phyloP scores from a whole-genome alignment of 225 moss, liverwort and hornwort genomes.

The Lunularia cruciata region DNA sequence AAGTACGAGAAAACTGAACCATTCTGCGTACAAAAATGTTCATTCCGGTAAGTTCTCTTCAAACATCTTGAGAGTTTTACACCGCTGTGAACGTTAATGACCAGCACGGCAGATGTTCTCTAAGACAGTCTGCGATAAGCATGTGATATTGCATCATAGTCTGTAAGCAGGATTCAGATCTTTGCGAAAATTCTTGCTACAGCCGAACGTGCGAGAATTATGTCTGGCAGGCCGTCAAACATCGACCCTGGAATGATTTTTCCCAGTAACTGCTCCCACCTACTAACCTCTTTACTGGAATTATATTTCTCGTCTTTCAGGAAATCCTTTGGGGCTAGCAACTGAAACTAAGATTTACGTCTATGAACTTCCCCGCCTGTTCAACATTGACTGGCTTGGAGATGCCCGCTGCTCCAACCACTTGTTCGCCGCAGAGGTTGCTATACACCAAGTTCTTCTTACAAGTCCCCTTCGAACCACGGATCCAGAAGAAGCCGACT shows the following conservation, averaged over 20 bases:
- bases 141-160: too few species aligned
- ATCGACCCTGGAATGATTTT: too few species aligned
- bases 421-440: constrained; percentile 92
- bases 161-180: too few species aligned
- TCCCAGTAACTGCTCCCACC: too few species aligned
- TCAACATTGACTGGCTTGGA: constrained; percentile 80
- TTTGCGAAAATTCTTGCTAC: too few species aligned
- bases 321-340: constrained; percentile 55
- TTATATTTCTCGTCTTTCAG: neutral
- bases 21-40: neutral
- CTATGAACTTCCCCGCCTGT: constrained; percentile 74
- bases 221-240: too few species aligned
- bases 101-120: too few species aligned
- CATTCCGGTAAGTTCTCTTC: constrained; percentile 20
- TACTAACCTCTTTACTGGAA: too few species aligned
- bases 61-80: too few species aligned
- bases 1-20: constrained; percentile 31
- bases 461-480: constrained; percentile 62
- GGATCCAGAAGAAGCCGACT: constrained; percentile 75
- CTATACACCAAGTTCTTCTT: constrained; percentile 66
- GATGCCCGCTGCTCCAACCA: constrained; percentile 80
- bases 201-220: too few species aligned
- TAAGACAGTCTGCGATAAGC: too few species aligned
- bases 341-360: constrained; percentile 60
- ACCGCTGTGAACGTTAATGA: too few species aligned